These are phyloP conservation scores for Phytopythium delawarense DNA, from an alignment of 352 stramenopile species.

Conservation along the genomic window DNA sequence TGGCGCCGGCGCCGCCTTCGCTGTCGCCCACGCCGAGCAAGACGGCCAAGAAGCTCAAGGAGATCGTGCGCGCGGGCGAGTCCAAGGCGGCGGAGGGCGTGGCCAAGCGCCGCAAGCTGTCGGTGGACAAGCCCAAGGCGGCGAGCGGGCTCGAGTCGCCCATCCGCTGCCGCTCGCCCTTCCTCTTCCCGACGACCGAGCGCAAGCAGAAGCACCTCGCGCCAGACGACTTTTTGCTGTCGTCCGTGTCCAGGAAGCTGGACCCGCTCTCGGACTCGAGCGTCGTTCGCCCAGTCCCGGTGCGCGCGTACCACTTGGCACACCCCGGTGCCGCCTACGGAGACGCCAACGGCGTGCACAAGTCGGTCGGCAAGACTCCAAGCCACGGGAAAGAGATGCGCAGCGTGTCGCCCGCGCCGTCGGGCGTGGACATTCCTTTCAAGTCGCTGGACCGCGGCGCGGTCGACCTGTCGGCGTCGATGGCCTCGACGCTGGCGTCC, in stretches of 20 bases:
- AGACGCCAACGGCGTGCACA: slow-evolving; percentile 11
- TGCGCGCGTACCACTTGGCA: slow-evolving; percentile 4
- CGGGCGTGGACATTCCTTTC: slow-evolving; percentile 18
- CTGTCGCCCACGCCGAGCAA: slow-evolving; percentile 23
- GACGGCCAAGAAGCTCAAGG: slow-evolving; percentile 36
- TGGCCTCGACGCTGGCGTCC: slow-evolving; percentile 62
- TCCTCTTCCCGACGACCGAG: slow-evolving; percentile 30
- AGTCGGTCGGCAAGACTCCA: slow-evolving; percentile 22
- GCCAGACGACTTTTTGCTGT: slow-evolving; percentile 11
- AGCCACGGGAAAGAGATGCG: slow-evolving; percentile 12
- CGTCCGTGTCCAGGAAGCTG: slow-evolving; percentile 10
- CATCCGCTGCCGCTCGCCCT: slow-evolving; percentile 13
- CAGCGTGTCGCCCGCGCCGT: slow-evolving; percentile 19
- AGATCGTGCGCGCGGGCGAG: slow-evolving; percentile 19
- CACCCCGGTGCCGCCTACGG: not conserved
- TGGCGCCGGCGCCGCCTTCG: slow-evolving; percentile 7
- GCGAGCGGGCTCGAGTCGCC: slow-evolving; percentile 10
- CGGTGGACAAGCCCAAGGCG: slow-evolving; percentile 9
- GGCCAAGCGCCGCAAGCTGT: slow-evolving; percentile 44
- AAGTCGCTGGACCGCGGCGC: slow-evolving; percentile 26
- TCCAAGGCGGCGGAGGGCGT: slow-evolving; percentile 18
- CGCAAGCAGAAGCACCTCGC: slow-evolving; percentile 18
- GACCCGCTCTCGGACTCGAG: slow-evolving; percentile 18
- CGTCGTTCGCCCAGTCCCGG: slow-evolving; percentile 9
- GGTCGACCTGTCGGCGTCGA: slow-evolving; percentile 60